phyloP scores from a whole-genome alignment of 495 filamentous ascomycete genomes.

The Daldinia concentrica region DNA sequence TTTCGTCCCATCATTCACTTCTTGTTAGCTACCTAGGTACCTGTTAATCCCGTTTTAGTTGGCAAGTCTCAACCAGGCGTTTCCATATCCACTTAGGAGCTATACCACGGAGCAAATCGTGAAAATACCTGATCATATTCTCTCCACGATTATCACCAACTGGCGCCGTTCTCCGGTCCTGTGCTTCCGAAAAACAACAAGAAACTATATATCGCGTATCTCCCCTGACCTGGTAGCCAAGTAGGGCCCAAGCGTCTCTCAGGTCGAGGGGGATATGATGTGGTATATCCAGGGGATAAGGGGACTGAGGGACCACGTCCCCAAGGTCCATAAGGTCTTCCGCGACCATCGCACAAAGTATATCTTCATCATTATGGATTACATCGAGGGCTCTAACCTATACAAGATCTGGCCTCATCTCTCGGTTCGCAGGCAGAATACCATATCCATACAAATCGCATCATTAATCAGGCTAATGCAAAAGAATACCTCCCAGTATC shows the following conservation, averaged over 20 bases:
- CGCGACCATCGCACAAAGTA: conserved; percentile 8
- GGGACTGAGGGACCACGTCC: conserved; percentile 1
- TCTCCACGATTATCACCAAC: conserved; percentile 12
- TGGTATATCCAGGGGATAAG: neutral
- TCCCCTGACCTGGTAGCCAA: conserved; percentile 18
- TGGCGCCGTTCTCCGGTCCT: conserved; percentile 20
- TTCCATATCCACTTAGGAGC: conserved; percentile 12
- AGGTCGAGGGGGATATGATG: conserved; percentile 21
- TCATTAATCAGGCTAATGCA: neutral
- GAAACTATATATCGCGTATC: conserved; percentile 18
- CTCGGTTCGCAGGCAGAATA: neutral
- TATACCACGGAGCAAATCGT: neutral
- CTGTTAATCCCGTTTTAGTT: conserved; percentile 11
- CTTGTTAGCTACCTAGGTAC: neutral
- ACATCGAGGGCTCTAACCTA: conserved; percentile 9
- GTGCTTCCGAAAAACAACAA: conserved; percentile 8
- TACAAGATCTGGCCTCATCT: neutral
- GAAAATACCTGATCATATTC: neutral
- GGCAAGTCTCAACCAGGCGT: conserved; percentile 1
- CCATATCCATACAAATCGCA: neutral
- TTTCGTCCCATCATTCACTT: neutral
- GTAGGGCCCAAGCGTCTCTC: conserved; percentile 9
- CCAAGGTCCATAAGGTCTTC: conserved; percentile 5
- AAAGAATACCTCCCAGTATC: neutral
- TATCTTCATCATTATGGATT: conserved; percentile 26